Percentiles rank a stretch among this genome's conserved stretches.
phyloP scores from a whole-genome alignment of 768 basidiomycete genomes.

The Tulasnella sp. region DNA sequence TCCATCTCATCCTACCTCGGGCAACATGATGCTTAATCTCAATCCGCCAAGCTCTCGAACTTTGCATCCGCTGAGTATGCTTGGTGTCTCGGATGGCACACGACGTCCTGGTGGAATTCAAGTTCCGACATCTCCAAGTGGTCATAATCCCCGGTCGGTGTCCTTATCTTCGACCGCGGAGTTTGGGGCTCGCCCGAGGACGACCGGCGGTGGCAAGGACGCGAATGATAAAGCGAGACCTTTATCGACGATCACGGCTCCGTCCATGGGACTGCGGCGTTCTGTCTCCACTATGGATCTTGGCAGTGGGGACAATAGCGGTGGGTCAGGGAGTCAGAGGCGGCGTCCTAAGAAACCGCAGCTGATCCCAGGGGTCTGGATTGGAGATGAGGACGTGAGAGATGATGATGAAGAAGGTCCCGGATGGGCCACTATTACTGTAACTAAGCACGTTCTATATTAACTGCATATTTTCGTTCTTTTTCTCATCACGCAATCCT shows the following conservation, averaged over 20 bases:
- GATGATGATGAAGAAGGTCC: slow-evolving; percentile 19
- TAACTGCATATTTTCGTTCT: not conserved
- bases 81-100: not conserved
- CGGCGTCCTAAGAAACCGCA: slow-evolving; percentile 19
- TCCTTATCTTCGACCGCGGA: not conserved
- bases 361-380: slow-evolving; percentile 22
- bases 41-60: not conserved
- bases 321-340: not conserved
- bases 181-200: not conserved
- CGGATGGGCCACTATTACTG: slow-evolving; percentile 16
- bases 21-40: not conserved
- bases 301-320: not conserved
- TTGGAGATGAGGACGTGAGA: slow-evolving; percentile 21
- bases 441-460: slow-evolving; percentile 19
- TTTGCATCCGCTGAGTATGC: not conserved
- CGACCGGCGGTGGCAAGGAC: not conserved
- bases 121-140: not conserved
- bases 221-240: not conserved
- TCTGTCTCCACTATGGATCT: not conserved
- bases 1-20: not conserved
- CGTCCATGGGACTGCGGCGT: not conserved
- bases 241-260: not conserved
- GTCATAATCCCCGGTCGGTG: slow-evolving; percentile 3
- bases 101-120: not conserved
- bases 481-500: not conserved